Conservation (phyloP, 805 yeast genomes). For the Ogataea henricii region DNA sequence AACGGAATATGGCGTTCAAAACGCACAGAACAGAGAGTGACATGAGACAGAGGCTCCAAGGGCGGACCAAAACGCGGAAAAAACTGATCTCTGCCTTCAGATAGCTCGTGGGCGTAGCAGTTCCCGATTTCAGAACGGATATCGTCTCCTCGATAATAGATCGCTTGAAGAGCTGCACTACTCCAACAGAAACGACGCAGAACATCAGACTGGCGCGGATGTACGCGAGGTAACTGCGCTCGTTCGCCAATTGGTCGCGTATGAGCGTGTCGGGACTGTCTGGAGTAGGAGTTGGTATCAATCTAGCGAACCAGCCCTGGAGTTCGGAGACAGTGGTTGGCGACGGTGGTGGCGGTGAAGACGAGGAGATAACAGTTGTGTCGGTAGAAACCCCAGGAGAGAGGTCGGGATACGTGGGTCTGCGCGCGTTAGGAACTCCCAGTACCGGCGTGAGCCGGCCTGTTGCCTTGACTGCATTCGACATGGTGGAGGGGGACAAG, state of each 20-base stretch:
- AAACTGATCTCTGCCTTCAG: constrained; percentile 6
- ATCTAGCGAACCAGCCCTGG: neutral
- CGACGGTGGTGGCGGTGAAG: neutral
- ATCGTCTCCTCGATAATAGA: constrained; percentile 14
- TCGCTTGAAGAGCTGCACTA: constrained; percentile 44
- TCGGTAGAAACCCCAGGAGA: neutral
- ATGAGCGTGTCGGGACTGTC: constrained; percentile 46
- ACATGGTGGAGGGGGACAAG: too few relatives aligned
- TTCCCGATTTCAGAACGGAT: neutral
- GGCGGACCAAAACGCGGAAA: constrained; percentile 15
- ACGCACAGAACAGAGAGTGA: constrained; percentile 11
- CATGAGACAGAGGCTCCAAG: constrained; percentile 18
- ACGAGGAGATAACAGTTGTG: neutral
- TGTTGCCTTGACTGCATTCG: neutral
- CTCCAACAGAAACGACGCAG: constrained; percentile 42
- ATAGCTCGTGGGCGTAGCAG: neutral
- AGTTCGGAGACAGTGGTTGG: neutral
- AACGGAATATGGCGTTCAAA: constrained; percentile 18
- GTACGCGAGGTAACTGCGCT: constrained; percentile 52
- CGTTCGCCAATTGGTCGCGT: constrained; percentile 52
- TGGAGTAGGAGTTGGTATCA: constrained; percentile 5
- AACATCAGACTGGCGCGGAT: constrained; percentile 43
- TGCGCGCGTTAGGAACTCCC: neutral
- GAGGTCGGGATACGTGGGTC: neutral
- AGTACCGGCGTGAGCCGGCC: neutral